Percentiles rank a stretch among this genome's conserved stretches.
These are phyloP conservation scores for Phragmites australis DNA, from an alignment of 176 grass and related monocot genomes.

Conservation along the genomic window DNA sequence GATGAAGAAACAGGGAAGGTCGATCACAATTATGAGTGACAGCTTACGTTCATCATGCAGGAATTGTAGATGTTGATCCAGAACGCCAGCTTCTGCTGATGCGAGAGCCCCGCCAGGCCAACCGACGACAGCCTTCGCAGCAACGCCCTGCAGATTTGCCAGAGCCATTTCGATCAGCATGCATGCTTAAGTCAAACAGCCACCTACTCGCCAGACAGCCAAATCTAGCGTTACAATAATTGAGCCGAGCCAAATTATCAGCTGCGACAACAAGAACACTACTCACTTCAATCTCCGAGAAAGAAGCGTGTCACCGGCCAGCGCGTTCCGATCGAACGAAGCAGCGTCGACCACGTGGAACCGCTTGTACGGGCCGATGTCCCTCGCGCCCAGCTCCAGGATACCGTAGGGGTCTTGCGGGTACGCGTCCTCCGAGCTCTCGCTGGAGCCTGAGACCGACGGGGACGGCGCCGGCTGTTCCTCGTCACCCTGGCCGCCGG, in stretches of 20 bases:
- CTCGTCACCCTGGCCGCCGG: constrained; percentile 27
- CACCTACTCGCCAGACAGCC: constrained; percentile 38
- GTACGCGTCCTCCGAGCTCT: constrained; percentile 55
- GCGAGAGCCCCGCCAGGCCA: constrained; percentile 66
- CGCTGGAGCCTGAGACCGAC: constrained; percentile 62
- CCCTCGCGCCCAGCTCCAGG: constrained; percentile 66
- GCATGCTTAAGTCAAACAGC: constrained; percentile 26
- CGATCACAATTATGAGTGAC: neutral
- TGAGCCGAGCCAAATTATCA: constrained; percentile 11
- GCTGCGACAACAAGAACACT: neutral
- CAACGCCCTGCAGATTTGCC: constrained; percentile 64
- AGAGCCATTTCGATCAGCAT: constrained; percentile 24
- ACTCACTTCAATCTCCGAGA: constrained; percentile 73
- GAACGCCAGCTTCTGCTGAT: constrained; percentile 96
- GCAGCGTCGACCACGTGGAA: constrained; percentile 56
- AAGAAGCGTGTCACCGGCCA: constrained; percentile 47
- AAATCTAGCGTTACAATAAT: constrained; percentile 46
- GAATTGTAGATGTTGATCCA: constrained; percentile 99
- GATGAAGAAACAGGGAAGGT: neutral
- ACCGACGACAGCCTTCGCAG: constrained; percentile 61
- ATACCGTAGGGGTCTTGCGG: constrained; percentile 78
- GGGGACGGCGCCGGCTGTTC: constrained; percentile 57
- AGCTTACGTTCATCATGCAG: constrained; percentile 98
- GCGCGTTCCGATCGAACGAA: constrained; percentile 50
- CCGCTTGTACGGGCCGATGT: constrained; percentile 75